phyloP scores from a whole-genome alignment of 1,139 yeast species.

The Diutina neorugosa region DNA sequence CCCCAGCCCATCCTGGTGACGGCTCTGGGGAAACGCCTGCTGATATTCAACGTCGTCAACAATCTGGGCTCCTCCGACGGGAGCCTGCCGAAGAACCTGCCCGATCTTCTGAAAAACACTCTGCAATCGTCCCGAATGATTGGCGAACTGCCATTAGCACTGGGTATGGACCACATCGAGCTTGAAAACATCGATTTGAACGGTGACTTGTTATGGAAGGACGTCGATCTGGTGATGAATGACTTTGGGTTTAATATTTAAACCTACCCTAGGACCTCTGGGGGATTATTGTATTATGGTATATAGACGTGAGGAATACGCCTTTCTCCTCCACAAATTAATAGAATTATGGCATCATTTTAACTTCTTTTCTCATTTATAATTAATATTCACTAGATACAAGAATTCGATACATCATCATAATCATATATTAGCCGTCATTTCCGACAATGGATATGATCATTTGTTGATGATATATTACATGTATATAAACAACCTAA shows the following conservation, averaged over 20 bases:
- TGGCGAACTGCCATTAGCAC: background rate
- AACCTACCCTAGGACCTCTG: background rate
- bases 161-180: background rate
- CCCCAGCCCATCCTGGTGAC: conserved; percentile 56
- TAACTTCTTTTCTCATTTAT: too few relatives aligned
- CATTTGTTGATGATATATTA: background rate
- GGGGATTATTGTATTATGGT: background rate
- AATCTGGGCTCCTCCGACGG: conserved; percentile 4
- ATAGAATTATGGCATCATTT: too few relatives aligned
- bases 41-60: conserved; percentile 27
- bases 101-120: background rate
- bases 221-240: conserved; percentile 84
- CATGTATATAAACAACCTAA: conserved; percentile 3
- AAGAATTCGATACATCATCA: background rate
- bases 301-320: too few relatives aligned
- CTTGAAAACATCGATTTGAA: conserved; percentile 17
- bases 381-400: background rate
- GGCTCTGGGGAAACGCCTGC: conserved; percentile 17
- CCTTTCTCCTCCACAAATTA: too few relatives aligned
- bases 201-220: conserved; percentile 74
- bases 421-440: too few relatives aligned
- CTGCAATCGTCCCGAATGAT: background rate
- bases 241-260: conserved; percentile 72
- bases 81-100: background rate
- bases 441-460: too few relatives aligned